Evolutionary conservation across 2,329 filamentous ascomycete genomes (phyloP).

Genomic region (Lachnellula arida): DNA sequence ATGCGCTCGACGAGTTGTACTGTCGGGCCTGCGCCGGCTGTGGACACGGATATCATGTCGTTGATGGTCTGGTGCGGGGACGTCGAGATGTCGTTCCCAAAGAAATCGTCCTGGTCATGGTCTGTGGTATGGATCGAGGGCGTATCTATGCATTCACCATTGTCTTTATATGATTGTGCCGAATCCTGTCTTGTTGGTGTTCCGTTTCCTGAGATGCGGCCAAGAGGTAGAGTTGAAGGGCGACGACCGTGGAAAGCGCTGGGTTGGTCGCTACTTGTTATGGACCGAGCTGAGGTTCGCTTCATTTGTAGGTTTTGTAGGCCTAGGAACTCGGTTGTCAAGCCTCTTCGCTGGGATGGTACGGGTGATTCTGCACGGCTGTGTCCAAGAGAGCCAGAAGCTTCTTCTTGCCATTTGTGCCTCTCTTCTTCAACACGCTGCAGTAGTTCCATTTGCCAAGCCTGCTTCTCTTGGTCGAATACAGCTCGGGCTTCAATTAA

Average conservation of each 20-base stretch:
- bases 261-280: conserved; percentile 25
- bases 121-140: conserved; percentile 30
- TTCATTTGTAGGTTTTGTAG: conserved; percentile 34
- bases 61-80: conserved; percentile 68
- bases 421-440: conserved; percentile 62
- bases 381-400: conserved; percentile 29
- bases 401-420: conserved; percentile 51
- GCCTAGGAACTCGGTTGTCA: conserved; percentile 33
- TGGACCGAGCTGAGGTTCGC: conserved; percentile 26
- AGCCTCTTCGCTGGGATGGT: conserved; percentile 27
- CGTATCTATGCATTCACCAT: conserved; percentile 19
- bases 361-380: conserved; percentile 29
- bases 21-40: conserved; percentile 82
- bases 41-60: conserved; percentile 85
- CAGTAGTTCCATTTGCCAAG: conserved; percentile 51
- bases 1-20: conserved; percentile 95
- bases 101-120: conserved; percentile 41
- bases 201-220: conserved; percentile 25
- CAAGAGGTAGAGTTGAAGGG: conserved; percentile 23
- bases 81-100: conserved; percentile 50
- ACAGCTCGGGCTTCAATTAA: conserved; percentile 54
- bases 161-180: conserved; percentile 22
- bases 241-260: conserved; percentile 21
- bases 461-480: conserved; percentile 53
- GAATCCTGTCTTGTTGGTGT: conserved; percentile 32